phyloP scores from a whole-genome alignment of 2,329 filamentous ascomycete species.

The Alternaria triticina region DNA sequence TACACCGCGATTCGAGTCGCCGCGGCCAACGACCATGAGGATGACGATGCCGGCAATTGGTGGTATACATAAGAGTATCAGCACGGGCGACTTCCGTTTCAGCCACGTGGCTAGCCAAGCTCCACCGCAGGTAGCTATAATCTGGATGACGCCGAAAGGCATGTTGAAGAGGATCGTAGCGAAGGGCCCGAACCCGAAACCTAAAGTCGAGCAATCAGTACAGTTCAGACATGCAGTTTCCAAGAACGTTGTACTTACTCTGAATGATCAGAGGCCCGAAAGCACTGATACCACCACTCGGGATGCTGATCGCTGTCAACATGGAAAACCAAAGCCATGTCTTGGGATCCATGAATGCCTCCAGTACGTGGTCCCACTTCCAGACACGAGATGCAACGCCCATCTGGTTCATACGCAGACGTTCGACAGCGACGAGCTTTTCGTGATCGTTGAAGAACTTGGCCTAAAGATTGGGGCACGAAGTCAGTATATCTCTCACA shows the following conservation, averaged over 20 bases:
- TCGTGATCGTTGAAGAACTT: slow-evolving; percentile 64
- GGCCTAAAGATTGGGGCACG: slow-evolving; percentile 35
- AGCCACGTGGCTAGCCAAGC: slow-evolving; percentile 62
- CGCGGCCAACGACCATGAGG: slow-evolving; percentile 59
- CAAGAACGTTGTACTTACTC: slow-evolving; percentile 28
- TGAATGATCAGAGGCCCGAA: slow-evolving; percentile 66
- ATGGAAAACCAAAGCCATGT: slow-evolving; percentile 64
- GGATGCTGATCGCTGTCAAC: slow-evolving; percentile 51
- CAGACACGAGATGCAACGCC: slow-evolving; percentile 53
- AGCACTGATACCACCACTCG: slow-evolving; percentile 64
- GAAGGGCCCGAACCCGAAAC: slow-evolving; percentile 63
- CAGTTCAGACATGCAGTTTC: background rate
- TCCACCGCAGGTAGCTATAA: slow-evolving; percentile 65
- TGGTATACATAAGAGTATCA: slow-evolving; percentile 62
- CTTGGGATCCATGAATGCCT: slow-evolving; percentile 64
- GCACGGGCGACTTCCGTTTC: slow-evolving; percentile 63
- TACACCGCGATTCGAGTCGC: slow-evolving; percentile 54
- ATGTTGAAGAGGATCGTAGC: slow-evolving; percentile 67
- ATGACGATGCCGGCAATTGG: slow-evolving; percentile 64
- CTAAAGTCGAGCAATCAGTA: background rate
- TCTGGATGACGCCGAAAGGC: slow-evolving; percentile 66
- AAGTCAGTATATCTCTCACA: background rate
- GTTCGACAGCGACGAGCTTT: slow-evolving; percentile 64
- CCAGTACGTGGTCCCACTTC: slow-evolving; percentile 62
- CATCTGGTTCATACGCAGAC: slow-evolving; percentile 53